Evolutionary conservation across 257 asterid species (phyloP).

Genomic region (Solanum bulbocastanum): DNA sequence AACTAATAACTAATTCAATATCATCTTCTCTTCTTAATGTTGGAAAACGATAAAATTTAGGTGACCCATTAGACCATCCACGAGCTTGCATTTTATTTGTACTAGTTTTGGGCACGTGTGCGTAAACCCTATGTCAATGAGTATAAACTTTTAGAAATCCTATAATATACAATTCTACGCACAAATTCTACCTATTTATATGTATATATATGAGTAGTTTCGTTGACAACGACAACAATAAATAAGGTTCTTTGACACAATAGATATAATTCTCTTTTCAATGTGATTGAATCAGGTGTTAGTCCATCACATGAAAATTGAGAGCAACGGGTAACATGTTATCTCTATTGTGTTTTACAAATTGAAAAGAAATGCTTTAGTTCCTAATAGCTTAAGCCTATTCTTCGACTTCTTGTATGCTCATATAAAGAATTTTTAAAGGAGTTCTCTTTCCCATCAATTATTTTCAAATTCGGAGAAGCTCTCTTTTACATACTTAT

Average conservation of each 20-base stretch:
- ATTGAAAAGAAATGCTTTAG: not conserved
- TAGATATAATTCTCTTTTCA: not conserved
- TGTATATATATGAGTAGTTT: not conserved
- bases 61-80: not conserved
- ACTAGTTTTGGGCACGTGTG: not conserved
- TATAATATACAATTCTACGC: not conserved
- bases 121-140: not conserved
- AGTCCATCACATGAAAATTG: not conserved
- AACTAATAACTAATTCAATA: not conserved
- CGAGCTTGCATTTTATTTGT: not conserved
- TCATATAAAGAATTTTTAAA: not conserved
- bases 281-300: not conserved
- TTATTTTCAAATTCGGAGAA: not conserved
- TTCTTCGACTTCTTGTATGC: not conserved
- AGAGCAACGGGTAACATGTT: not conserved
- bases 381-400: not conserved
- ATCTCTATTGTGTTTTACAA: not conserved
- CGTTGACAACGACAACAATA: not conserved
- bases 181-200: not conserved
- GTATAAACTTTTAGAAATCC: not conserved
- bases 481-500: not conserved
- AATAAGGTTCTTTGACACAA: not conserved
- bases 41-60: not conserved
- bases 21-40: not conserved
- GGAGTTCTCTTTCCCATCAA: not conserved